These are phyloP conservation scores for Trypethelium eluteriae DNA, from an alignment of 495 filamentous ascomycete species.

Conservation along the genomic window DNA sequence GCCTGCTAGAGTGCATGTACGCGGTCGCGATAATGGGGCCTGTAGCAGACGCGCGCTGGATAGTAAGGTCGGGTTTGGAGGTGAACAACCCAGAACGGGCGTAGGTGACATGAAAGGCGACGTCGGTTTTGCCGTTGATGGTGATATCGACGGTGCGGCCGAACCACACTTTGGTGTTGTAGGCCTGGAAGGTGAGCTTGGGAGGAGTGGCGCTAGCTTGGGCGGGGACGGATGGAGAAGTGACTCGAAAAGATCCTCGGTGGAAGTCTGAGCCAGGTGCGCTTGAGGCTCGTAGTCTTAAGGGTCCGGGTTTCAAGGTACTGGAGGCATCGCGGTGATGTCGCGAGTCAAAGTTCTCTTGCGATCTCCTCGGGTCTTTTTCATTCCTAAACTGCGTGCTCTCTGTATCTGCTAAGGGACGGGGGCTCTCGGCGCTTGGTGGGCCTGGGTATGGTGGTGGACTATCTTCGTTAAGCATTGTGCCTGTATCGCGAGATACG, in stretches of 20 bases:
- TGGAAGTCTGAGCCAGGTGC: neutral
- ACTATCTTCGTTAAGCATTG: neutral
- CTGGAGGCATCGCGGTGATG: neutral
- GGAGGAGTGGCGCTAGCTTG: neutral
- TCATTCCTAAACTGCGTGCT: neutral
- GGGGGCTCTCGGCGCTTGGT: neutral
- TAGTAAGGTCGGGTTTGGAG: neutral
- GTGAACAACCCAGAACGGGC: neutral
- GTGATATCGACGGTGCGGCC: neutral
- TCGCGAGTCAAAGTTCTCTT: neutral
- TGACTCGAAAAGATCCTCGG: neutral
- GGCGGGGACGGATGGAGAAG: neutral
- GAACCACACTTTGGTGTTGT: neutral
- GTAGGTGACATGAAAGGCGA: conserved; percentile 2
- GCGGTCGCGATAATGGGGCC: neutral
- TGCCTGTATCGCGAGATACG: too few relatives aligned
- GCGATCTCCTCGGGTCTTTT: neutral
- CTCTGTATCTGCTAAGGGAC: neutral
- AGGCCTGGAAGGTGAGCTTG: neutral
- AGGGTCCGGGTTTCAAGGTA: neutral
- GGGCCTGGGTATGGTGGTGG: neutral
- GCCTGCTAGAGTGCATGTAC: neutral
- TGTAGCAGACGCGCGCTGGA: neutral
- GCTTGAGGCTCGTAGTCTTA: neutral
- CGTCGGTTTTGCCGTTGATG: conserved; percentile 11